Evolutionary conservation across 306 rosid species (phyloP).

Genomic region (Hylodesmum podocarpum): DNA sequence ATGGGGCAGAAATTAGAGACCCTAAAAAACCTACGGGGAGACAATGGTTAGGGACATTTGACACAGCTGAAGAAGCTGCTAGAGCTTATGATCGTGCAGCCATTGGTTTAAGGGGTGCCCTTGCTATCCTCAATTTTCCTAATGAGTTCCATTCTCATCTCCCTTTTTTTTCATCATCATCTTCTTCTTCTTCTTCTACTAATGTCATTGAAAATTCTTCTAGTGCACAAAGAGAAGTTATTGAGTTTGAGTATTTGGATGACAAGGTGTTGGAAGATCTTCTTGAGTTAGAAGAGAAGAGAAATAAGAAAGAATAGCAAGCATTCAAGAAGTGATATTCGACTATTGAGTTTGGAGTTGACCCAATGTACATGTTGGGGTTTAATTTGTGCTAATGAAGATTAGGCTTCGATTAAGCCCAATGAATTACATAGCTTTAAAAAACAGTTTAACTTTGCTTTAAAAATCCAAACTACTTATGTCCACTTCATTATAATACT

Average conservation of each 20-base stretch:
- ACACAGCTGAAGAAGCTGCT: constrained; percentile 71
- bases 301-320: background rate
- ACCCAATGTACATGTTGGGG: too few relatives aligned
- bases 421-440: too few relatives aligned
- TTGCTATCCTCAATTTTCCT: constrained; percentile 47
- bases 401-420: too few relatives aligned
- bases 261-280: constrained; percentile 43
- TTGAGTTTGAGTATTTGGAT: constrained; percentile 44
- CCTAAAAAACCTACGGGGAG: constrained; percentile 56
- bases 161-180: background rate
- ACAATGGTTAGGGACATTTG: constrained; percentile 71
- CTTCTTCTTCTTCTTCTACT: background rate
- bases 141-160: constrained; percentile 28
- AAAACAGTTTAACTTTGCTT: too few relatives aligned
- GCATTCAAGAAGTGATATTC: background rate
- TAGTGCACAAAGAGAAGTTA: background rate
- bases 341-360: too few relatives aligned
- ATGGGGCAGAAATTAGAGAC: constrained; percentile 69
- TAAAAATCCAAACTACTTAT: too few relatives aligned
- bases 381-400: too few relatives aligned
- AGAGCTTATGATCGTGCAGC: constrained; percentile 78
- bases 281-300: constrained; percentile 11
- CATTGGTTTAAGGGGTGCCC: constrained; percentile 49
- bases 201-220: constrained; percentile 24
- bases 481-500: too few relatives aligned